Percentiles rank a stretch among this genome's conserved stretches.
Evolutionary conservation across 169 alveolate genomes (phyloP).

Genomic region (Prorocentrum cordatum): DNA sequence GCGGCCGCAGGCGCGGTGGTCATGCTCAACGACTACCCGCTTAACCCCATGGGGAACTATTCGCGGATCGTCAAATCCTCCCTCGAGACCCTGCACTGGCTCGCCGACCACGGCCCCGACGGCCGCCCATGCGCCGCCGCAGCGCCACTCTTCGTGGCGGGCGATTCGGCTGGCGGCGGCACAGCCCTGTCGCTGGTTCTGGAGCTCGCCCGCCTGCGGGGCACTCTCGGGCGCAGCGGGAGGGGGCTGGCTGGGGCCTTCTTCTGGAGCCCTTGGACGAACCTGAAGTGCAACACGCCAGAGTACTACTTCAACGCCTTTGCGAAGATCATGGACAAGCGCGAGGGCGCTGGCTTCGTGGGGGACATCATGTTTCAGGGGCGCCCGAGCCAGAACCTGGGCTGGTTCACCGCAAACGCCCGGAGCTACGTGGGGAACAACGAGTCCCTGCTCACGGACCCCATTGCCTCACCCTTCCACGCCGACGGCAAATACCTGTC

Average conservation of each 20-base stretch:
- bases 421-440: slow-evolving; percentile 28
- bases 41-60: background rate
- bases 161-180: slow-evolving; percentile 67
- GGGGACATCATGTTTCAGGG: slow-evolving; percentile 46
- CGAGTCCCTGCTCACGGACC: slow-evolving; percentile 19
- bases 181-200: slow-evolving; percentile 19
- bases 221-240: background rate
- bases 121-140: background rate
- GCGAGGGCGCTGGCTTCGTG: slow-evolving; percentile 34
- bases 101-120: slow-evolving; percentile 1
- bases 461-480: slow-evolving; percentile 43
- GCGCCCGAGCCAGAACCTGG: slow-evolving; percentile 38
- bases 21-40: slow-evolving; percentile 20
- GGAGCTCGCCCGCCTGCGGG: background rate
- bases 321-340: slow-evolving; percentile 47
- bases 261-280: slow-evolving; percentile 66
- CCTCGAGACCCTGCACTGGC: slow-evolving; percentile 38
- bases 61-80: background rate
- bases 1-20: slow-evolving; percentile 42
- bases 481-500: slow-evolving; percentile 10
- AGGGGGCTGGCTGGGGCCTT: slow-evolving; percentile 32
- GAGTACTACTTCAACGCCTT: slow-evolving; percentile 66
- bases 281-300: slow-evolving; percentile 39
- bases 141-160: slow-evolving; percentile 48
- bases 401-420: slow-evolving; percentile 57